Base-by-base conservation (phyloP, 805 yeast genomes). In the Ogataea chonburiensis region DNA sequence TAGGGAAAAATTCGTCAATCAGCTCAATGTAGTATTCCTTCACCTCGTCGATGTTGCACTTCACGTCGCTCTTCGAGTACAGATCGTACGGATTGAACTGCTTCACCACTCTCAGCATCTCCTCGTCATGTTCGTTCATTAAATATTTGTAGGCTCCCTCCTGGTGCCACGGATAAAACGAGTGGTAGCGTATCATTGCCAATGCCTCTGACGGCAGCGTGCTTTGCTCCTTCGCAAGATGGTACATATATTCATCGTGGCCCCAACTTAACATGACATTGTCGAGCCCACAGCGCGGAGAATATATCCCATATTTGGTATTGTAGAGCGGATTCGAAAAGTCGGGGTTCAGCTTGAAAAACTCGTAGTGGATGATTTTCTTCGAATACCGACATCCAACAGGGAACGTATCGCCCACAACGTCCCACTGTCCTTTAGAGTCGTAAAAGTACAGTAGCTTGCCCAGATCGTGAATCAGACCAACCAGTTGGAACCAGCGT, bases 401-500 rank as follows among this genome's bases (percentile, higher is more conserved):
- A 0, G 87, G 85, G 50, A 81, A 81, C 3, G 87, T 81, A 53
- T 81, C 88, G 5, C 88, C 88, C 14, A 81, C 88, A 19, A 81
- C 88, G 52, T 81, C 86, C 87, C 87, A 81, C 55, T 81, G 87
- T 6, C 87, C 87, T 47, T 75, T 68, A 10, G 86, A 79, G 47
- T 79, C 86, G 50, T 73, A 81, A 46, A 80, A 81, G 53, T 81
- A 81, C 12, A 81, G 63, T 12, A 81, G 65, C 50, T 81, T 81
- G 0, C 88, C 88, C 42, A 81, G 60, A 53, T 81, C 88, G 51
- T 81, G 88, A 25, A 81, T 77, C 20, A 81, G 59, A 1, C 88
- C 88, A 6, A 81, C 86, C 16, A 81, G 59, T 55, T 81, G 87
- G 66, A 81, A 80, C 88, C 88, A 81, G 20, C 86, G 59, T 1